Percentiles rank a stretch among this genome's conserved stretches.
These are phyloP conservation scores for Urostyla sp. DNA, from an alignment of 73 alveolate genomes.

Conservation along the genomic window DNA sequence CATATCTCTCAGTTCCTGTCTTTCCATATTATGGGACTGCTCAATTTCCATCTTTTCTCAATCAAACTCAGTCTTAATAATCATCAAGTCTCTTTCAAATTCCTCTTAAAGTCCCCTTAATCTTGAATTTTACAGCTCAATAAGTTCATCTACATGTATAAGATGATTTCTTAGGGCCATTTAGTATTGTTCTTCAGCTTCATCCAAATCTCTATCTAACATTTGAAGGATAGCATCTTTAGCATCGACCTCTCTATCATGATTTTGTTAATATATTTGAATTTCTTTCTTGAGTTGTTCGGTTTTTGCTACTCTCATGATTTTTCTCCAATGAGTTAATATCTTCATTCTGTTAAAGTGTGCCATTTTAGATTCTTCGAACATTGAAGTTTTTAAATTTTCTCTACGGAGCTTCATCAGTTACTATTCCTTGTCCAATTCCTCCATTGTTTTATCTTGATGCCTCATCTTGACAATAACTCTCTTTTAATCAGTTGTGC, in stretches of 20 bases:
- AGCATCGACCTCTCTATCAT: conserved; percentile 98
- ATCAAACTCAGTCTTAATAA: conserved; percentile 92
- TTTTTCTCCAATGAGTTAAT: conserved; percentile 97
- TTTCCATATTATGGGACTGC: conserved; percentile 90
- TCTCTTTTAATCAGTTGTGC: conserved; percentile 46
- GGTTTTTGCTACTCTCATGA: conserved; percentile 98
- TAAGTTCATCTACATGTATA: conserved; percentile 93
- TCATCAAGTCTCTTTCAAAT: conserved; percentile 90
- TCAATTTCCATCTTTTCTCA: conserved; percentile 92
- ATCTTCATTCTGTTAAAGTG: conserved; percentile 94
- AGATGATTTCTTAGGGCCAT: conserved; percentile 97
- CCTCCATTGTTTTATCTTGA: conserved; percentile 78
- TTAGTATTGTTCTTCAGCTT: conserved; percentile 98
- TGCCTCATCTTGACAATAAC: conserved; percentile 54
- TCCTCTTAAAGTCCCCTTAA: conserved; percentile 96
- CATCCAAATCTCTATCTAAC: conserved; percentile 97
- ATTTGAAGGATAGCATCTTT: conserved; percentile 98
- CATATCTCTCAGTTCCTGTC: conserved; percentile 95
- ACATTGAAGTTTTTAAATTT: conserved; percentile 63
- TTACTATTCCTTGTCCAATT: conserved; percentile 68
- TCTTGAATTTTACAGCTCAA: conserved; percentile 84
- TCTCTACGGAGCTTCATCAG: conserved; percentile 76
- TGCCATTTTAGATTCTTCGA: conserved; percentile 86
- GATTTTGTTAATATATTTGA: conserved; percentile 93
- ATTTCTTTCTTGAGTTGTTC: conserved; percentile 95